A percentile compares a stretch with the other conserved stretches of the same genome.
Evolutionary conservation across 1,284 basidiomycete genomes (phyloP).

Genomic region (Ustilago sp.): DNA sequence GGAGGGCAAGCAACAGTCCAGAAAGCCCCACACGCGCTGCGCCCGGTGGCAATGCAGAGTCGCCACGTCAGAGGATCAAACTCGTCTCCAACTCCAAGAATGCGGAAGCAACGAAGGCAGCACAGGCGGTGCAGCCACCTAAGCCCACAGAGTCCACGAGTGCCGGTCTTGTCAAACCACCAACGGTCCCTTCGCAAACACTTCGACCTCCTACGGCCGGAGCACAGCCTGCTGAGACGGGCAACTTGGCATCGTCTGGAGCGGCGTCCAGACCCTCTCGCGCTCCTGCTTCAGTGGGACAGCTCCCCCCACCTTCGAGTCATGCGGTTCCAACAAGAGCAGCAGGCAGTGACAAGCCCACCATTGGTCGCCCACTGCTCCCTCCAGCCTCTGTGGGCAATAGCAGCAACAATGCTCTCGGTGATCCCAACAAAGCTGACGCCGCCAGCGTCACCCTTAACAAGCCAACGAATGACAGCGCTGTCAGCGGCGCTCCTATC

Average conservation of each 20-base stretch:
- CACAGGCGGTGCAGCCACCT: neutral
- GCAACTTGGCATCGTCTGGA: slow-evolving; percentile 25
- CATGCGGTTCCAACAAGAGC: slow-evolving; percentile 23
- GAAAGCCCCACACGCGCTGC: slow-evolving; percentile 27
- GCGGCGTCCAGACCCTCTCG: slow-evolving; percentile 7
- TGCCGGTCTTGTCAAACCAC: slow-evolving; percentile 20
- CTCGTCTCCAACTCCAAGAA: slow-evolving; percentile 19
- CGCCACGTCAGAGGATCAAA: slow-evolving; percentile 40
- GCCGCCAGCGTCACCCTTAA: slow-evolving; percentile 3
- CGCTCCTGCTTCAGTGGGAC: slow-evolving; percentile 16
- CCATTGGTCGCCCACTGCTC: slow-evolving; percentile 34
- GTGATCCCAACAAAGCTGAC: slow-evolving; percentile 17
- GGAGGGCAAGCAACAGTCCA: slow-evolving; percentile 23
- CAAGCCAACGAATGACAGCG: slow-evolving; percentile 9
- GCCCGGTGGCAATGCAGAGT: slow-evolving; percentile 14
- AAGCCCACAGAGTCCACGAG: neutral
- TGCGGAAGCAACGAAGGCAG: slow-evolving; percentile 7
- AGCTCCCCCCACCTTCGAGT: slow-evolving; percentile 36
- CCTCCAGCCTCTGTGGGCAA: slow-evolving; percentile 14
- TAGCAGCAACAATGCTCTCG: neutral
- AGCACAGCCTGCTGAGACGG: slow-evolving; percentile 38
- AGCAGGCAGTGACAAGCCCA: slow-evolving; percentile 5
- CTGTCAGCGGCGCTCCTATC: neutral
- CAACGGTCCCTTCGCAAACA: slow-evolving; percentile 29
- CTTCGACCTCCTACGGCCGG: slow-evolving; percentile 22